Evolutionary conservation across 805 yeast genomes (phyloP).

Genomic region (Teunomyces kruisii): DNA sequence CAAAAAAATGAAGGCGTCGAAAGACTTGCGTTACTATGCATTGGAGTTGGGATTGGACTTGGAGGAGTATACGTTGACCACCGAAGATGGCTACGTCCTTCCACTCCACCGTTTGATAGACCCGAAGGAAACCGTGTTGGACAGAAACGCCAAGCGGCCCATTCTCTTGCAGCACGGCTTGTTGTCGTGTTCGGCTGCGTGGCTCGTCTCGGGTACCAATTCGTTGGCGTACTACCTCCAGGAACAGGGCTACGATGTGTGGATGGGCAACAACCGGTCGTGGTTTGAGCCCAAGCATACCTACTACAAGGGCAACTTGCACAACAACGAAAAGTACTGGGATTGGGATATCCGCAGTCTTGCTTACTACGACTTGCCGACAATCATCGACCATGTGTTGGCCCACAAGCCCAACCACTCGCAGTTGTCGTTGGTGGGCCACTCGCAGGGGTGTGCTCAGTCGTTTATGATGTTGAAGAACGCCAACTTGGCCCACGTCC

Average conservation of each 20-base stretch:
- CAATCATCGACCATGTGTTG: conserved; percentile 64
- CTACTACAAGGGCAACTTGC: conserved; percentile 29
- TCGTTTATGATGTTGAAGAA: conserved; percentile 65
- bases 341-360: conserved; percentile 89
- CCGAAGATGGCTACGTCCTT: conserved; percentile 80
- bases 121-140: conserved; percentile 36
- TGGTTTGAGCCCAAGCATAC: conserved; percentile 75
- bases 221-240: conserved; percentile 64
- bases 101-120: conserved; percentile 61
- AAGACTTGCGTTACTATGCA: conserved; percentile 67
- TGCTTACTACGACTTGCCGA: conserved; percentile 75
- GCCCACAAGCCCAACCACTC: conserved; percentile 35
- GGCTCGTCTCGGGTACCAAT: conserved; percentile 75
- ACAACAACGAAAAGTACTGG: conserved; percentile 66
- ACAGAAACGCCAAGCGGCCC: conserved; percentile 50
- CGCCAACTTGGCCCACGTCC: conserved; percentile 31
- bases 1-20: conserved; percentile 29
- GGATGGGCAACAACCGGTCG: conserved; percentile 91
- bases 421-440: conserved; percentile 68
- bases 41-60: conserved; percentile 58
- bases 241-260: conserved; percentile 71
- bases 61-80: conserved; percentile 57
- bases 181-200: conserved; percentile 84
- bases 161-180: conserved; percentile 82
- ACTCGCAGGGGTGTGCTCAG: conserved; percentile 94